Evolutionary conservation across 2,329 filamentous ascomycete genomes (phyloP).

Genomic region (Sclerotiophoma versabilis): DNA sequence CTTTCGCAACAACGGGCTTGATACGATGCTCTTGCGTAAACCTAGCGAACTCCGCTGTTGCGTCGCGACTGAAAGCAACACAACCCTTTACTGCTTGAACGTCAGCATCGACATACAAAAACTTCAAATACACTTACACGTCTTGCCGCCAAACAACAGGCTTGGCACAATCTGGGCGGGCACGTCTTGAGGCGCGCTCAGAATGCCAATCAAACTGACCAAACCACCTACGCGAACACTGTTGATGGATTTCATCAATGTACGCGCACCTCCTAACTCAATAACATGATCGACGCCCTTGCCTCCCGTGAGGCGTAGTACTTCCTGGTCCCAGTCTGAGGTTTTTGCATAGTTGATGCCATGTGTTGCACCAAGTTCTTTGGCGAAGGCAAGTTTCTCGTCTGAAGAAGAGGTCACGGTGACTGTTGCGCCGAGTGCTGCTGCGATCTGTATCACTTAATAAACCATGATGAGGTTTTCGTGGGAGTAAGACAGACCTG

Average conservation of each 20-base stretch:
- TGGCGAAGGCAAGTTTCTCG: constrained; percentile 57
- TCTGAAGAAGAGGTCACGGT: constrained; percentile 64
- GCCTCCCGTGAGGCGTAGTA: constrained; percentile 53
- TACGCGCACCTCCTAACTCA: constrained; percentile 53
- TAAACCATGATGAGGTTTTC: background rate
- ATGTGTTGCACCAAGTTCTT: constrained; percentile 51
- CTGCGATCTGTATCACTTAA: constrained; percentile 24
- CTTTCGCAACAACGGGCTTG: constrained; percentile 30
- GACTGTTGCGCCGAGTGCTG: constrained; percentile 56
- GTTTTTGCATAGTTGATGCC: constrained; percentile 66
- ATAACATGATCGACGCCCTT: constrained; percentile 57
- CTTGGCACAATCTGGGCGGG: constrained; percentile 19
- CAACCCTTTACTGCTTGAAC: constrained; percentile 28
- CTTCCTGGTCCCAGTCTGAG: constrained; percentile 63
- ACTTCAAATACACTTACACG: constrained; percentile 10
- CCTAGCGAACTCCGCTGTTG: constrained; percentile 24
- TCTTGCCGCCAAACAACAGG: constrained; percentile 28
- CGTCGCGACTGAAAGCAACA: constrained; percentile 25
- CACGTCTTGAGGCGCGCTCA: constrained; percentile 24
- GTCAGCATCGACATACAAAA: background rate
- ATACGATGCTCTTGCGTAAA: constrained; percentile 29
- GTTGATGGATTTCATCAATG: constrained; percentile 56
- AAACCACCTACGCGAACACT: constrained; percentile 56
- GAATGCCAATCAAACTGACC: constrained; percentile 56
- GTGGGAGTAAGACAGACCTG: constrained; percentile 7